Conservation (phyloP, 2,329 filamentous ascomycete species). For the Ilyonectria mors-panacis region DNA sequence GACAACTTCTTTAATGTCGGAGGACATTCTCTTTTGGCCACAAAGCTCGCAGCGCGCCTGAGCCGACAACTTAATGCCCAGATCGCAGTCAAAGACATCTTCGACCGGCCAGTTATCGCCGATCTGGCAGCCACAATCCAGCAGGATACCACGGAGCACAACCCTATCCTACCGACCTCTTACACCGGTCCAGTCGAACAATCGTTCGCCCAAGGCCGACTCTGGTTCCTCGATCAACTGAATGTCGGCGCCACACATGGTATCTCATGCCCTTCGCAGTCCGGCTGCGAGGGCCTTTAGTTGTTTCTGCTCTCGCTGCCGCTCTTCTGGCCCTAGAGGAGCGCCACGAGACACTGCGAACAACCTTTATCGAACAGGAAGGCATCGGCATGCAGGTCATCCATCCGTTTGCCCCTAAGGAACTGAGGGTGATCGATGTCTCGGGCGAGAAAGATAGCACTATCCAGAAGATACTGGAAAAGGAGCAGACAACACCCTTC, state of each 20-base stretch:
- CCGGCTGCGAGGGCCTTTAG: slow-evolving; percentile 27
- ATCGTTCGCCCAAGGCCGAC: too few species aligned
- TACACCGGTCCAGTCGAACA: not conserved
- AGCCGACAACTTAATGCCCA: slow-evolving; percentile 48
- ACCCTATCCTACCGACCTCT: too few species aligned
- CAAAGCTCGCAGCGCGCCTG: slow-evolving; percentile 51
- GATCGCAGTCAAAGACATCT: slow-evolving; percentile 62
- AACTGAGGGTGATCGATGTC: not conserved
- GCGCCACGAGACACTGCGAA: slow-evolving; percentile 40
- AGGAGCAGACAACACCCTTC: slow-evolving; percentile 16
- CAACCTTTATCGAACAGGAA: slow-evolving; percentile 31
- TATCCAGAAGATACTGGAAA: slow-evolving; percentile 25
- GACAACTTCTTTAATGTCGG: slow-evolving; percentile 49
- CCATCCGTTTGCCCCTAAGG: not conserved
- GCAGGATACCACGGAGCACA: too few species aligned
- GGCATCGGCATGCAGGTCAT: slow-evolving; percentile 25
- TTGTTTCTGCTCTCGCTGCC: slow-evolving; percentile 11
- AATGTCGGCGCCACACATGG: slow-evolving; percentile 28
- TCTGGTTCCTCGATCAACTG: slow-evolving; percentile 37
- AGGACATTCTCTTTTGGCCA: slow-evolving; percentile 46
- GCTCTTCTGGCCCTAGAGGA: slow-evolving; percentile 33
- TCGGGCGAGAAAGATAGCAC: not conserved
- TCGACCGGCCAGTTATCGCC: slow-evolving; percentile 40
- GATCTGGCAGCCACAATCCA: not conserved
- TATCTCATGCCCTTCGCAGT: slow-evolving; percentile 32